These are phyloP conservation scores for Tubosaeta sp. DNA, from an alignment of 768 basidiomycete species.

Conservation along the genomic window DNA sequence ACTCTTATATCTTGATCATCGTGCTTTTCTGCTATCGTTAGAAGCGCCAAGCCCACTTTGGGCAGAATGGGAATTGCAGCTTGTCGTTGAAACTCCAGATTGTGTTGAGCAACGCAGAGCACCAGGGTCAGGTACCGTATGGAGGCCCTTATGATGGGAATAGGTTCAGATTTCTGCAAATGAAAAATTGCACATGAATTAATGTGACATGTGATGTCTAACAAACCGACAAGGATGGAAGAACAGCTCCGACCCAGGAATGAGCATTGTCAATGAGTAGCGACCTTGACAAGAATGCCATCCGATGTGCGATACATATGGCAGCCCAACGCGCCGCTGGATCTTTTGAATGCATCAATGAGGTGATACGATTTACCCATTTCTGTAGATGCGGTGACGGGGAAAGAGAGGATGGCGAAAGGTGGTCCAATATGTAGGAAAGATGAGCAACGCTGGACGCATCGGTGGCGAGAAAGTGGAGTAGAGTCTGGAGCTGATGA, in stretches of 20 bases:
- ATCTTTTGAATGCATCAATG: conserved; percentile 74
- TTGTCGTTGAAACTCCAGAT: conserved; percentile 82
- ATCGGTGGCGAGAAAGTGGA: conserved; percentile 72
- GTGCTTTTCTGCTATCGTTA: conserved; percentile 52
- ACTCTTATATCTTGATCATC: conserved; percentile 55
- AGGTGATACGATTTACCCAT: conserved; percentile 71
- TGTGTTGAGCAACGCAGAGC: conserved; percentile 54
- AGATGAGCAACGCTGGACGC: conserved; percentile 53
- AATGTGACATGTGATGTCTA: conserved; percentile 15
- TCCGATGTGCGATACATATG: conserved; percentile 67
- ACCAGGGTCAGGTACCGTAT: conserved; percentile 62
- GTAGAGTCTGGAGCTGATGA: conserved; percentile 56
- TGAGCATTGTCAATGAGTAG: conserved; percentile 69
- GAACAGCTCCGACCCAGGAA: conserved; percentile 61
- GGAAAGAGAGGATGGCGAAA: conserved; percentile 48
- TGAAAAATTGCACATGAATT: conserved; percentile 12
- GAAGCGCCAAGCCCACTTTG: conserved; percentile 61
- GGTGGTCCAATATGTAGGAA: conserved; percentile 52
- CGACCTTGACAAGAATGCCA: conserved; percentile 51
- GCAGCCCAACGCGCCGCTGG: conserved; percentile 78
- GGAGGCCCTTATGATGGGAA: conserved; percentile 55
- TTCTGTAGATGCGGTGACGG: conserved; percentile 68
- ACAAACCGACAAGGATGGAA: conserved; percentile 72
- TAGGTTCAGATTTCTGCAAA: conserved; percentile 63
- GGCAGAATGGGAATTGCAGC: conserved; percentile 65